Evolutionary conservation across 352 stramenopile genomes (phyloP), one percentile per base, ranked within the genome.

Genomic region (Pythium monospermum): DNA sequence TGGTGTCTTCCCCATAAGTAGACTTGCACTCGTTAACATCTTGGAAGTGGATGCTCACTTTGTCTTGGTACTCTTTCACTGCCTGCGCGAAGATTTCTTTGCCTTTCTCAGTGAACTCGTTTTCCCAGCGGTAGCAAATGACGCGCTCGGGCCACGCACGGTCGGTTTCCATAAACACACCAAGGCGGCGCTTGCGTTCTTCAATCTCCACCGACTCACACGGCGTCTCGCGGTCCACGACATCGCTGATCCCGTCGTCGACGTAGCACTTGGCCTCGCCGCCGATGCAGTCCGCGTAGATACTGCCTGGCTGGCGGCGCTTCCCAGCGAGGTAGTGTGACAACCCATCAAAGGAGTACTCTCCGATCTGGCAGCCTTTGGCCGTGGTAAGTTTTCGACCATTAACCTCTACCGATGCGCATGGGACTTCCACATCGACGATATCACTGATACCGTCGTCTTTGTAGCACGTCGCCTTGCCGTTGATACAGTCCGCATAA

Each of bases 341-440:
- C 10, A 35, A 13, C 6, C 43, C 43, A 27, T 19, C 15, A 22
- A 47, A 47, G 11, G 8, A 11, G 40, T 38, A 15, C 12, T 16
- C 25, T 23, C 23, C 27, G 12, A 50, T 27, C 5, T 19, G 8
- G 21, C 43, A 50, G 53, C 4, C 57, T 64, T 38, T 79, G 81
- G 49, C 83, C 70, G 40, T 31, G 12, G 18, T 8, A 15, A 32
- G 40, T 11, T 31, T 16, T 15, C 19, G 21, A 11, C 7, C 8
- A 22, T n/a, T 12, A 16, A 47, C 40, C 15, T 12, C 8, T n/a
- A n/a, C n/a, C n/a, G n/a, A n/a, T 11, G 19, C 8, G 21, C 40
- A 47, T 6, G 6, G 6, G 10, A 47, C 21, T 31, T 47, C 40
- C 8, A 7, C 16, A 47, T 47, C 40, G 8, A 18, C 7, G 8